A percentile compares a stretch with the other conserved stretches of the same genome.
phyloP scores from a whole-genome alignment of 2,329 filamentous ascomycete species.

The Coniochaeta ligniaria region DNA sequence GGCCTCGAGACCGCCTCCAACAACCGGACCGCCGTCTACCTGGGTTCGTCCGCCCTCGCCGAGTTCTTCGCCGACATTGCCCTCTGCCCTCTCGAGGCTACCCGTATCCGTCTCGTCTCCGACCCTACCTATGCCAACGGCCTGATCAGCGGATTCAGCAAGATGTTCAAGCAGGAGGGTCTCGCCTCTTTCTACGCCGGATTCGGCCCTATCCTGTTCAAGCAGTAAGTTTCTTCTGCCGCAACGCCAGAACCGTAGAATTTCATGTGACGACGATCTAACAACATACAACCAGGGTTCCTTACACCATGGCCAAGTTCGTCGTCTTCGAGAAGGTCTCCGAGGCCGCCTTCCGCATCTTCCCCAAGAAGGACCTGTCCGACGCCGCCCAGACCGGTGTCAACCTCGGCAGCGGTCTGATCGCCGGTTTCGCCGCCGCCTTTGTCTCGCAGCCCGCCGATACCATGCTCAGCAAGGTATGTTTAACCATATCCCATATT shows the following conservation, averaged over 20 bases:
- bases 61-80: conserved; percentile 72
- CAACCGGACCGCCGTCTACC: conserved; percentile 77
- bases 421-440: conserved; percentile 68
- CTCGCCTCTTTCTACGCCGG: conserved; percentile 83
- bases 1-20: conserved; percentile 71
- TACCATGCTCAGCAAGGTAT: conserved; percentile 71
- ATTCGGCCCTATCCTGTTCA: conserved; percentile 82
- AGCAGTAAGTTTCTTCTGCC: conserved; percentile 50
- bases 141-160: conserved; percentile 70
- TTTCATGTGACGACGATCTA: not conserved
- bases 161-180: conserved; percentile 80
- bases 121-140: conserved; percentile 79
- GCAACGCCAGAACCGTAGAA: no score
- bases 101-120: conserved; percentile 87
- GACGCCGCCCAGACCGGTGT: conserved; percentile 41
- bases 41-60: conserved; percentile 58
- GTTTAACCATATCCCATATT: no score
- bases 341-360: conserved; percentile 13
- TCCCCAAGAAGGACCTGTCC: conserved; percentile 17
- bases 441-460: conserved; percentile 68
- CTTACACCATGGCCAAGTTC: conserved; percentile 17
- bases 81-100: conserved; percentile 87
- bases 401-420: conserved; percentile 65
- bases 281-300: conserved; percentile 10
- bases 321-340: conserved; percentile 16